Base-by-base conservation (phyloP, 345 rosid genomes). In the Salix caprea region DNA sequence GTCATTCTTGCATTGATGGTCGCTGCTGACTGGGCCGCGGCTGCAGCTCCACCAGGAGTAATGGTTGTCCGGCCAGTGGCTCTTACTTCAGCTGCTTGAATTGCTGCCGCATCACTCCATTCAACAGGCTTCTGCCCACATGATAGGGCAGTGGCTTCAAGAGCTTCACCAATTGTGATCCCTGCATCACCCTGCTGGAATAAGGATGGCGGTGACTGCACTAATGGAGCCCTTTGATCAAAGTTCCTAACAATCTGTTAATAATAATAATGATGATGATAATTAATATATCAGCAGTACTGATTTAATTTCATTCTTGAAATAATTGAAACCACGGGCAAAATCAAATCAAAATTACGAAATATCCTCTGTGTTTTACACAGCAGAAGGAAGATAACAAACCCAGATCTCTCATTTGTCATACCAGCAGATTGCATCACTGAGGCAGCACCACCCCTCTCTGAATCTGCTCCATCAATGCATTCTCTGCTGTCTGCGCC, bases 81-180 rank as follows among this genome's bases (percentile, higher is more conserved):
- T 83, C 95, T 88, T 19, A 92, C 94, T 79, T 92, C 97, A 0
- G 97, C 97, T 0, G 98, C 94, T 79, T 94, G 98, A 73, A 92
- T 92, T 1, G 98, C 93, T 0, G 97, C 97, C 0, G 97, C 97
- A n/a, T 92, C 97, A 46, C 97, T 94, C 91, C 91, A 83, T 28
- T 90, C 97, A 39, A 94, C 97, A 0, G 94, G 88, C 85, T 91
- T 91, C 69, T 89, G 80, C 40, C 95, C 97, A 1, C 89, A 94
- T 2, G 94, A 90, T 21, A 90, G 73, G 14, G 87, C 94, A 0
- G 97, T 85, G 3, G 97, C 92, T 77, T 94, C 97, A 39, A 95
- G 5, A 32, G 4, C 93, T 80, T 89, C 98, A 3, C 91, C 91
- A 4, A 89, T 87, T 14, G 92, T 90, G 71, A 93, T 87, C 11